Percentiles rank a stretch among this genome's conserved stretches.
phyloP scores from a whole-genome alignment of 2,329 filamentous ascomycete species.

The Pseudodiploospora longispora region DNA sequence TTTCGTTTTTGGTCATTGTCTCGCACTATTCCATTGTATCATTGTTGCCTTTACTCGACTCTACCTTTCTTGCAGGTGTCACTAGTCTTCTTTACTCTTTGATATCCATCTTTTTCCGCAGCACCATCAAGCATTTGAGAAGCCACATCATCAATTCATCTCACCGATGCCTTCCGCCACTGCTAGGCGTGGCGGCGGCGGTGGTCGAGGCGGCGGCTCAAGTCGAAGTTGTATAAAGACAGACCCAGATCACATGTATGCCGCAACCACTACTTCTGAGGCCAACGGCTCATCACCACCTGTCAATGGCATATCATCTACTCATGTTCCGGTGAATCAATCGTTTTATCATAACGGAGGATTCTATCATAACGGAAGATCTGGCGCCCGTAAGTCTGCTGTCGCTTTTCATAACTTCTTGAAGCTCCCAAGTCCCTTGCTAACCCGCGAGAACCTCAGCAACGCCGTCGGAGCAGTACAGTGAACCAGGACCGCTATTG shows the following conservation, averaged over 20 bases:
- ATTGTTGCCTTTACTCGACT: too few species aligned
- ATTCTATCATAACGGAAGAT: conserved; percentile 24
- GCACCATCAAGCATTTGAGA: too few species aligned
- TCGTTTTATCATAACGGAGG: conserved; percentile 20
- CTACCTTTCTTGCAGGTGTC: too few species aligned
- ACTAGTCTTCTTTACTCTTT: too few species aligned
- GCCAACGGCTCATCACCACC: too few species aligned
- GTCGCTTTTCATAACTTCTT: neutral
- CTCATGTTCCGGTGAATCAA: conserved; percentile 10
- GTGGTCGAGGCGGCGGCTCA: conserved; percentile 10
- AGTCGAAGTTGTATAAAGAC: conserved; percentile 14
- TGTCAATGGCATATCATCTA: neutral
- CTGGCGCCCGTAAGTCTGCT: conserved; percentile 30
- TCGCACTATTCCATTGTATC: too few species aligned
- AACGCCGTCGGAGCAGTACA: conserved; percentile 27
- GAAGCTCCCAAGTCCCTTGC: neutral
- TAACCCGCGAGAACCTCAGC: conserved; percentile 18
- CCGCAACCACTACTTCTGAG: too few species aligned
- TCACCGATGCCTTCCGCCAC: conserved; percentile 13
- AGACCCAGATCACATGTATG: conserved; percentile 15
- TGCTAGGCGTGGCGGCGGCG: conserved; percentile 14
- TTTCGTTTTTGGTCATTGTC: too few species aligned
- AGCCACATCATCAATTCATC: too few species aligned
- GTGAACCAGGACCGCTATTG: conserved; percentile 27
- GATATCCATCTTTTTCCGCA: too few species aligned